A percentile compares a stretch with the other conserved stretches of the same genome.
Evolutionary conservation across 2,329 filamentous ascomycete species (phyloP).

Genomic region (Cladosporium sp.): DNA sequence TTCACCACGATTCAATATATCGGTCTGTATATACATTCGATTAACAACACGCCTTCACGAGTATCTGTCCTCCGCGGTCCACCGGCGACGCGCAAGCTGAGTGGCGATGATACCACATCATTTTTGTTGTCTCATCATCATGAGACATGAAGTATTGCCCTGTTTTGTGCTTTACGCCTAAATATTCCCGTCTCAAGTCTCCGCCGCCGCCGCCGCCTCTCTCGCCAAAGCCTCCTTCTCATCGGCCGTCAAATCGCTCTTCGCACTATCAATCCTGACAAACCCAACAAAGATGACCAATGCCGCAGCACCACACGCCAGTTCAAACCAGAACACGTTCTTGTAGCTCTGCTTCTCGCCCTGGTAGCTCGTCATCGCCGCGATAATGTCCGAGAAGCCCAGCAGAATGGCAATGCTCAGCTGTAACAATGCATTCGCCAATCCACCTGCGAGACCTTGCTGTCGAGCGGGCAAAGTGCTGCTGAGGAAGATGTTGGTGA

Average conservation of each 20-base stretch:
- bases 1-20: background rate
- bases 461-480: slow-evolving; percentile 65
- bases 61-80: background rate
- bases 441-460: slow-evolving; percentile 70
- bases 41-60: background rate
- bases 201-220: background rate
- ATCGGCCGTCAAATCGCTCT: slow-evolving; percentile 59
- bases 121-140: background rate
- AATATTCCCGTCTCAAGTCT: background rate
- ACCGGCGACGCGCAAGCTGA: background rate
- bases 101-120: background rate
- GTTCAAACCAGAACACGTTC: slow-evolving; percentile 66
- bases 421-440: slow-evolving; percentile 70
- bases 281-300: slow-evolving; percentile 55
- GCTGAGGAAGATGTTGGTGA: slow-evolving; percentile 73
- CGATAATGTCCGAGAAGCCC: slow-evolving; percentile 66
- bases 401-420: slow-evolving; percentile 71
- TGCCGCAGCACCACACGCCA: slow-evolving; percentile 55
- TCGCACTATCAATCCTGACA: slow-evolving; percentile 56
- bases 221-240: slow-evolving; percentile 45
- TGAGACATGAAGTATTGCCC: background rate
- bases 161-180: background rate
- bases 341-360: slow-evolving; percentile 58
- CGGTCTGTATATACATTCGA: background rate
- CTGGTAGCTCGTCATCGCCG: slow-evolving; percentile 48